Evolutionary conservation across 352 stramenopile genomes (phyloP), one percentile per base, ranked within the genome.

Genomic region (Phytophthora sansomeana): DNA sequence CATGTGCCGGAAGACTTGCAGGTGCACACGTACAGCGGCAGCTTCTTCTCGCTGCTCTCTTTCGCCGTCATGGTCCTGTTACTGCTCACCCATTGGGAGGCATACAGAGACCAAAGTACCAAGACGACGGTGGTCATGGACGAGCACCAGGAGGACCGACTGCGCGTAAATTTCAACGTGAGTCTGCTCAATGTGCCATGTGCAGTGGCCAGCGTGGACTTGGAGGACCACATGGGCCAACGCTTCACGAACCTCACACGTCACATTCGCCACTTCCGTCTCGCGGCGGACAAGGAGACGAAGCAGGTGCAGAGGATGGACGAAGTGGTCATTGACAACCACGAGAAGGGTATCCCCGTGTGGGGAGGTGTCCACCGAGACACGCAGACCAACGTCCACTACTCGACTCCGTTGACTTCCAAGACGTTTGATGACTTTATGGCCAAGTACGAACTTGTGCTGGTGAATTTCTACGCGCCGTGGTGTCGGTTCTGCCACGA

Each of bases 91-190:
- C 73, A 93, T 68, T 91, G 82, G 70, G 65, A 79, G 28, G 81
- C 73, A 16, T 93, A 84, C 67, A 52, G 62, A n/a, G 16, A 57
- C 30, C 54, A 77, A 8, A 72, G 72, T 41, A 88, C 76, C 39
- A 75, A 77, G 58, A 89, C 81, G 16, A 81, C 75, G 19, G 80
- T 95, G 17, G 64, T 80, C 38, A 75, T 95, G 67, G 85, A 95
- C 55, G 78, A 80, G 55, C 83, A 93, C 59, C 81, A 92, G 64
- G 87, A 95, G 59, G 85, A 93, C 65, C 82, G 85, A 46, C 70
- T 95, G 47, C 85, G 85, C 32, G 89, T 95, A 42, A 93, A 93
- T 59, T 95, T 95, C 56, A 95, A 95, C 64, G 80, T 95, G 30
- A 92, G 81, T 64, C 54, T 95, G 42, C 75, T 91, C 48, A 78